phyloP scores from a whole-genome alignment of 768 basidiomycete genomes.

The Tephrocybe sp. region DNA sequence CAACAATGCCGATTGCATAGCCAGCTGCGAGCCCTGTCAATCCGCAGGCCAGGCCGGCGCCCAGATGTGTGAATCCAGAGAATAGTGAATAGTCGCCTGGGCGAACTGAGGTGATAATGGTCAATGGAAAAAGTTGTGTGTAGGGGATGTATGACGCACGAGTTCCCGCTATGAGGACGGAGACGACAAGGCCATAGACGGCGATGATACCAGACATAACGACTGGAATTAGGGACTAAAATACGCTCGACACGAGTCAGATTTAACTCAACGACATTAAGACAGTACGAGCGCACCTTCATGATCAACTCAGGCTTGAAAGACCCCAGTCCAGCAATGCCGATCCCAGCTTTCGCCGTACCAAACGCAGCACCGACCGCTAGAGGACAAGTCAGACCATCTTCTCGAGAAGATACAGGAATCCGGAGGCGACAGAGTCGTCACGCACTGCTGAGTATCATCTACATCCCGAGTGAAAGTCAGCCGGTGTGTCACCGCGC shows the following conservation, averaged over 20 bases:
- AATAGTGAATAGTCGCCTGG: slow-evolving; percentile 75
- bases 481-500: slow-evolving; percentile 3
- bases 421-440: neutral
- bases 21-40: slow-evolving; percentile 91
- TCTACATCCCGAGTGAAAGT: slow-evolving; percentile 45
- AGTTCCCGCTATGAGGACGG: slow-evolving; percentile 83
- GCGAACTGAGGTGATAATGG: slow-evolving; percentile 48
- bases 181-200: slow-evolving; percentile 95
- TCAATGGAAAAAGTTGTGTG: neutral
- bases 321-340: slow-evolving; percentile 91
- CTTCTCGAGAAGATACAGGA: neutral
- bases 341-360: slow-evolving; percentile 95
- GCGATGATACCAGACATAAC: slow-evolving; percentile 99
- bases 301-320: slow-evolving; percentile 97
- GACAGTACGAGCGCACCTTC: slow-evolving; percentile 61
- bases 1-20: slow-evolving; percentile 92
- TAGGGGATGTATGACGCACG: slow-evolving; percentile 28
- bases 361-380: slow-evolving; percentile 96
- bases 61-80: slow-evolving; percentile 89
- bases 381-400: slow-evolving; percentile 24
- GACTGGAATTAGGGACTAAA: slow-evolving; percentile 89
- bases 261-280: neutral
- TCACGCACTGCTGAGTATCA: slow-evolving; percentile 91
- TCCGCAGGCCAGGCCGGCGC: slow-evolving; percentile 89
- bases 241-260: neutral